Evolutionary conservation across 768 basidiomycete species (phyloP).

Genomic region (Russula virescens): DNA sequence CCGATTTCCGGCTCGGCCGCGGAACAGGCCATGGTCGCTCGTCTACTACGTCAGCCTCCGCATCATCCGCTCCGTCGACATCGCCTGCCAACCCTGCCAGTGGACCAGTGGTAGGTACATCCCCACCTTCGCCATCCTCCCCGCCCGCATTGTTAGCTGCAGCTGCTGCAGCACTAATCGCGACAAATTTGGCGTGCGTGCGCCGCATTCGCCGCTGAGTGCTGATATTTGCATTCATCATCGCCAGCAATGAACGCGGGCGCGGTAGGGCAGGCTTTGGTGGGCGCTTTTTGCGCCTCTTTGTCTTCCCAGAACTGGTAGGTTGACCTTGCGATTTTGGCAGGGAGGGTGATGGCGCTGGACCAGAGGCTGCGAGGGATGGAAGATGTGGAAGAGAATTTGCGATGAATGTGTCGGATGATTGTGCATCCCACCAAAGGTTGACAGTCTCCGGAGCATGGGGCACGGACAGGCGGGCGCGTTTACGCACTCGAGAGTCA

Average conservation of each 20-base stretch:
- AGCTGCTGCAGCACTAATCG: slow-evolving; percentile 40
- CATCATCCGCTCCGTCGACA: slow-evolving; percentile 27
- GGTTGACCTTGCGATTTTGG: slow-evolving; percentile 17
- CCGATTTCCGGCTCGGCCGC: slow-evolving; percentile 6
- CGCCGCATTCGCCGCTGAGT: slow-evolving; percentile 67
- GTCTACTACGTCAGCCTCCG: slow-evolving; percentile 47
- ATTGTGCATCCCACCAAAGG: slow-evolving; percentile 25
- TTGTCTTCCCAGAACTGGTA: slow-evolving; percentile 25
- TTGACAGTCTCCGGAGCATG: slow-evolving; percentile 16
- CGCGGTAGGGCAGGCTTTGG: slow-evolving; percentile 27
- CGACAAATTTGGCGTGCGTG: slow-evolving; percentile 66
- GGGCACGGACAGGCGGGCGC: slow-evolving; percentile 42
- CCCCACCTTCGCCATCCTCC: slow-evolving; percentile 26
- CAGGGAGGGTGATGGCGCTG: slow-evolving; percentile 25
- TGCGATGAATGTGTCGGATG: slow-evolving; percentile 20
- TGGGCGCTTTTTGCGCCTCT: slow-evolving; percentile 34
- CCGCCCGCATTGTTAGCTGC: slow-evolving; percentile 30
- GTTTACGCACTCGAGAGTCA: slow-evolving; percentile 55
- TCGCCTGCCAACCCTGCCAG: slow-evolving; percentile 7
- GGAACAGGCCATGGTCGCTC: slow-evolving; percentile 56
- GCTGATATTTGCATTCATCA: slow-evolving; percentile 74
- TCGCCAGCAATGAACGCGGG: slow-evolving; percentile 44
- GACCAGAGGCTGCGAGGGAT: slow-evolving; percentile 21
- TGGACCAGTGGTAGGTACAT: background rate
- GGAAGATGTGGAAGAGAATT: slow-evolving; percentile 24